These are phyloP conservation scores for Fusarium ramigenum DNA, from an alignment of 2,329 filamentous ascomycete genomes.

Conservation along the genomic window DNA sequence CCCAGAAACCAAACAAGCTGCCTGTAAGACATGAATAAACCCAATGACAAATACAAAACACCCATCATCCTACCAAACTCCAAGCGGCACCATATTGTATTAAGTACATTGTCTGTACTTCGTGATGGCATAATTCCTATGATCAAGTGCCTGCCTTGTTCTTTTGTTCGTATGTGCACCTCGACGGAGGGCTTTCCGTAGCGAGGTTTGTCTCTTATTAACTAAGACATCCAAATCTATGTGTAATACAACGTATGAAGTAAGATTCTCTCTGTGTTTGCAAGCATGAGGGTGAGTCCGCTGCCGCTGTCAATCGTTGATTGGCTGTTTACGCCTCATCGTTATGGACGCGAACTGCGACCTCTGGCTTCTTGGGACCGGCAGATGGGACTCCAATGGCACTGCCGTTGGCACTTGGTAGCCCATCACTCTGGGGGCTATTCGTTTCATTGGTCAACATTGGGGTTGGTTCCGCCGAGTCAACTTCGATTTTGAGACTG, in stretches of 20 bases:
- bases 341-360: conserved; percentile 42
- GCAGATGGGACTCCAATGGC: conserved; percentile 54
- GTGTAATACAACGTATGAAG: conserved; percentile 31
- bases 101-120: conserved; percentile 27
- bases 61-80: conserved; percentile 9
- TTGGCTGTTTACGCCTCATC: conserved; percentile 43
- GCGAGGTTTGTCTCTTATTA: conserved; percentile 1
- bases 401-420: conserved; percentile 70
- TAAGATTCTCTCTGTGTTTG: not conserved
- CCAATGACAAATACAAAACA: conserved; percentile 21
- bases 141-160: conserved; percentile 26
- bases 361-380: conserved; percentile 39
- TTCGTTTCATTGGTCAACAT: conserved; percentile 74
- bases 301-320: not conserved
- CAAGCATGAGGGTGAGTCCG: not conserved
- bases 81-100: not conserved
- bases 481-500: conserved; percentile 55
- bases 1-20: not conserved
- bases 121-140: conserved; percentile 34
- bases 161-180: conserved; percentile 11
- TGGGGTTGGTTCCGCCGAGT: conserved; percentile 70
- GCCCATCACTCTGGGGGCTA: conserved; percentile 72
- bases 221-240: conserved; percentile 12
- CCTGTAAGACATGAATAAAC: not conserved
- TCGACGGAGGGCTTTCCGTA: not conserved